Evolutionary conservation across 192 early-diverging fungal species (phyloP), one percentile per base, ranked within the genome.

Genomic region (Coemansia furcata): DNA sequence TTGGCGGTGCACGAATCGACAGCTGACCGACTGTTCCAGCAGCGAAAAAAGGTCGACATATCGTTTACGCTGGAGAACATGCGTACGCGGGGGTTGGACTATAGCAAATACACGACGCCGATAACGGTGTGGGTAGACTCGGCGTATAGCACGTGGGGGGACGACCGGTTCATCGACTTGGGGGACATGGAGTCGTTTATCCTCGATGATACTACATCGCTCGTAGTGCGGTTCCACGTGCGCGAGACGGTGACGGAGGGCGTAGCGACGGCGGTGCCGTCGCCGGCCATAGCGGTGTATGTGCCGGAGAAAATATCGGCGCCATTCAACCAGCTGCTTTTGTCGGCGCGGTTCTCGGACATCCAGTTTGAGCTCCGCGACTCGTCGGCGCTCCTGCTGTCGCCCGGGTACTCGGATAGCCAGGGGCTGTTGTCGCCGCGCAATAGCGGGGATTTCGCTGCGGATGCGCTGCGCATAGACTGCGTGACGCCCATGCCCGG

Each of bases 101-200:
- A 74, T 39, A 82, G 68, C 74, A 77, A 82, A 60, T 74, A 74
- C 69, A 67, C 80, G 26, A 68, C 71, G n/a, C 80, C 80, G 1
- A 74, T 82, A 17, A 82, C 74, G 6, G 75, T 82, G 30, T 77
- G 74, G 80, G 72, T 82, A n/a, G 80, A 82, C 57, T 67, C 71
- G 38, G 62, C 71, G 3, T 77, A 77, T 60, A 82, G 74, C 69
- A 77, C 80, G 2, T 82, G 74, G 74, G 74, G 80, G 21, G 75
- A 77, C 61, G 74, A 76, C 66, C 67, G 50, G 42, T 82, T 82
- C 29, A 82, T 82, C n/a, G 37, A 55, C 26, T 69, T 77, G 2
- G 29, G 11, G 0, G 80, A 82, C 52, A 72, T 77, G 66, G 69
- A 71, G 0, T 40, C 65, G 36, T 82, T 82, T 58, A 33, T 77